These are phyloP conservation scores for Colletotrichum nymphaeae DNA, from an alignment of 2,329 filamentous ascomycete genomes.

Conservation along the genomic window DNA sequence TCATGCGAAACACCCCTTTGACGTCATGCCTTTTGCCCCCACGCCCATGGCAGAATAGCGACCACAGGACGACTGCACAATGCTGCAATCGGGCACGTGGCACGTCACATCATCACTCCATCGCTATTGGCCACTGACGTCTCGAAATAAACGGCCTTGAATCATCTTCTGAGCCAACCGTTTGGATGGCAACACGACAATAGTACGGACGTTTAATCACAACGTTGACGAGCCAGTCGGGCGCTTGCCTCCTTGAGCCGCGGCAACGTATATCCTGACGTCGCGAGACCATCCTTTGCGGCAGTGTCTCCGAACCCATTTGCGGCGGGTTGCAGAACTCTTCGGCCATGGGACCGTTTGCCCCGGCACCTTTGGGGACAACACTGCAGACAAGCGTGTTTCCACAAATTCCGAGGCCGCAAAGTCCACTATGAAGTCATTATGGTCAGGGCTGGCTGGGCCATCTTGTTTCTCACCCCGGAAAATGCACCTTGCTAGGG, in stretches of 20 bases:
- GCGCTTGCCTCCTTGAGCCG: conserved; percentile 8
- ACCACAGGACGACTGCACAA: neutral
- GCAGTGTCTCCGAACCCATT: neutral
- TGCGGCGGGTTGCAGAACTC: neutral
- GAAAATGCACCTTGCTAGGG: neutral
- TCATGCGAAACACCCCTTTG: conserved; percentile 14
- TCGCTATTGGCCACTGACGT: neutral
- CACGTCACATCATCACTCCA: conserved; percentile 4
- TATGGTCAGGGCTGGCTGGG: conserved; percentile 1
- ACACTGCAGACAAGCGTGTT: neutral
- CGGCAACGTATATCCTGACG: conserved; percentile 16
- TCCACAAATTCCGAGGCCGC: conserved; percentile 17
- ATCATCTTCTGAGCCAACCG: neutral
- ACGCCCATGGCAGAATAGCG: neutral
- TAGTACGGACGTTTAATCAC: neutral
- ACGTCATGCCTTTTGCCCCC: conserved; percentile 24
- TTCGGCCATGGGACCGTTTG: conserved; percentile 3
- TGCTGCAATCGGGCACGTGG: conserved; percentile 17
- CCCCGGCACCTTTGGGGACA: neutral
- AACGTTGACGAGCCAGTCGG: neutral
- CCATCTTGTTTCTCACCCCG: conserved; percentile 9
- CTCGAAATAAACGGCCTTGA: conserved; percentile 1
- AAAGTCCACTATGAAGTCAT: conserved; percentile 36
- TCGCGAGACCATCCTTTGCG: neutral
- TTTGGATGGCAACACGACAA: neutral